Conservation (phyloP, 2,329 filamentous ascomycete genomes). For the Scedosporium aurantiacum region DNA sequence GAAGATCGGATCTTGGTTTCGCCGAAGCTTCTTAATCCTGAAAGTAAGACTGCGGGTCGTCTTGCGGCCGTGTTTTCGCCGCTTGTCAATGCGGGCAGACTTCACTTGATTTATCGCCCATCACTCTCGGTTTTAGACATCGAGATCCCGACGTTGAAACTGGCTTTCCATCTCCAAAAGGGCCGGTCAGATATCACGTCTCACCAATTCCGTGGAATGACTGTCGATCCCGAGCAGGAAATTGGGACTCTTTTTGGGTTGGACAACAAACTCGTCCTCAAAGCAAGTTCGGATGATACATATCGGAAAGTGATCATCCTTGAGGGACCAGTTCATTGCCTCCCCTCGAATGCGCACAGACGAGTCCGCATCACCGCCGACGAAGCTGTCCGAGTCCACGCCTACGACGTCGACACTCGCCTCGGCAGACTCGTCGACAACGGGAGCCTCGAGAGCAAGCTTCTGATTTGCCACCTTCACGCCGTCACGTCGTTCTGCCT, state of each 20-base stretch:
- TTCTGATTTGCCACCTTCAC: conserved; percentile 41
- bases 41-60: neutral
- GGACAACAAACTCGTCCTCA: conserved; percentile 35
- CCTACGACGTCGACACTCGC: conserved; percentile 35
- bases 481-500: conserved; percentile 41
- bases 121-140: conserved; percentile 19
- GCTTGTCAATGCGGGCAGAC: neutral
- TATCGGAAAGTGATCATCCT: conserved; percentile 27
- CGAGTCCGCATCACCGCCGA: conserved; percentile 22
- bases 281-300: conserved; percentile 7
- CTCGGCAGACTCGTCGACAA: conserved; percentile 40
- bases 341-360: conserved; percentile 17
- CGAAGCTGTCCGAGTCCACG: conserved; percentile 18
- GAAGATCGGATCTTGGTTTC: neutral
- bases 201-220: conserved; percentile 38
- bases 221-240: conserved; percentile 32
- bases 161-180: conserved; percentile 31
- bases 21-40: neutral
- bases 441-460: conserved; percentile 37
- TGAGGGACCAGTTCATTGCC: conserved; percentile 19
- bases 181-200: conserved; percentile 24
- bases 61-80: neutral
- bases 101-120: neutral
- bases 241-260: conserved; percentile 39
- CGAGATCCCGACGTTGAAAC: conserved; percentile 32